Base-by-base conservation (phyloP, 116 monocot genomes). In the Papilionanthe hybrid region DNA sequence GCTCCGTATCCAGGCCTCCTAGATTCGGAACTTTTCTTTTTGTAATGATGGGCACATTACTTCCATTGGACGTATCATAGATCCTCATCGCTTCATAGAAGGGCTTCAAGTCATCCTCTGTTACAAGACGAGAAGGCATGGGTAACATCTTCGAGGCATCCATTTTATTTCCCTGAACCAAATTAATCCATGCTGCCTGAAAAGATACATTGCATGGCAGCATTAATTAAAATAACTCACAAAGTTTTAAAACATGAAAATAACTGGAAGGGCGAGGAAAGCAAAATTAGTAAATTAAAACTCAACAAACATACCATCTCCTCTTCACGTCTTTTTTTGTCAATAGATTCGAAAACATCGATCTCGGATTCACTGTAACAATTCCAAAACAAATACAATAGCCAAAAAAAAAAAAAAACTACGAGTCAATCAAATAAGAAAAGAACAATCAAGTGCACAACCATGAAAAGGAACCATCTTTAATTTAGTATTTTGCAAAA, bases 311-410 rank as follows among this genome's bases (percentile, higher is more conserved):
- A 72, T 13, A 99, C 99, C 90, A 89, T 87, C 83, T 99, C 99
- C 77, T 89, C 90, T 67, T 95, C 95, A 42, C 82, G 93, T 82
- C 99, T 93, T 86, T 90, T 83, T 69, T 92, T 94, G 82, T 99
- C 99, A 81, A 99, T 53, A 44, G 90, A 81, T 81, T 95, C 99
- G 88, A 99, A 99, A 56, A 99, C 71, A 56, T 95, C 99, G 71
- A 99, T 93, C 83, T 99, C 99, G 79, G 89, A 76, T 92, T 99
- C 99, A 86, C 99, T 99, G 86, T 67, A 83, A 92, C 10, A 13
- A 67, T 69, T 29, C 15, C 20, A 7, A 79, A 42, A 49, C 27
- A 75, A 60, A 78, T 50, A 25, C 55, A 68, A 56, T 42, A 37
- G 20, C 41, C 63, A 75, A 37, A 37, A 37, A 37, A 37, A 37